These are phyloP conservation scores for Mucor irregularis DNA, from an alignment of 371 early-diverging fungal genomes.

Conservation along the genomic window DNA sequence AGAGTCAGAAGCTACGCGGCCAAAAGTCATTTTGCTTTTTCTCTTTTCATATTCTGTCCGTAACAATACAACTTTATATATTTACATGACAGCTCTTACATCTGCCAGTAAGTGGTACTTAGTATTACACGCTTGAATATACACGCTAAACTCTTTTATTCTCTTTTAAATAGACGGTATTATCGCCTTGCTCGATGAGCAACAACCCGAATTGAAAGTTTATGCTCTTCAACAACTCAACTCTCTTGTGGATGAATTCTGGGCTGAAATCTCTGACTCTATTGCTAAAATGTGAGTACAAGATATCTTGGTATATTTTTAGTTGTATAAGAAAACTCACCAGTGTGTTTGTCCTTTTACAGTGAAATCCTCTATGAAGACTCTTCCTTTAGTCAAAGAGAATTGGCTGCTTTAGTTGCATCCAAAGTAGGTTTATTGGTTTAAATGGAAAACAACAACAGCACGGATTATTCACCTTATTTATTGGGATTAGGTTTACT, in stretches of 20 bases:
- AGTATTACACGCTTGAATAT: not conserved
- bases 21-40: constrained; percentile 2
- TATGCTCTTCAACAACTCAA: constrained; percentile 92
- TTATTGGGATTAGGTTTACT: constrained; percentile 68
- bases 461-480: not conserved
- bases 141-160: not conserved
- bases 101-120: constrained; percentile 44
- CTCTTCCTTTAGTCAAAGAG: constrained; percentile 76
- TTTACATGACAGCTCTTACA: constrained; percentile 47
- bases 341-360: not conserved
- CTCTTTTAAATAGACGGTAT: constrained; percentile 72
- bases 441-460: too few relatives aligned
- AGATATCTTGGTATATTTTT: too few relatives aligned
- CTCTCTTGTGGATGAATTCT: constrained; percentile 88
- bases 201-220: constrained; percentile 86
- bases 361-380: constrained; percentile 95
- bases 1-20: not conserved
- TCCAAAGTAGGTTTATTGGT: constrained; percentile 77
- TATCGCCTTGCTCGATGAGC: constrained; percentile 90
- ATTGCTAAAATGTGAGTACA: constrained; percentile 84
- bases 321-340: too few relatives aligned
- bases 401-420: constrained; percentile 93
- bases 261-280: constrained; percentile 96
- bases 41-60: not conserved
- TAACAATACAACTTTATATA: not conserved